Evolutionary conservation across 2,329 filamentous ascomycete genomes (phyloP).

Genomic region (Aureobasidium sp.): DNA sequence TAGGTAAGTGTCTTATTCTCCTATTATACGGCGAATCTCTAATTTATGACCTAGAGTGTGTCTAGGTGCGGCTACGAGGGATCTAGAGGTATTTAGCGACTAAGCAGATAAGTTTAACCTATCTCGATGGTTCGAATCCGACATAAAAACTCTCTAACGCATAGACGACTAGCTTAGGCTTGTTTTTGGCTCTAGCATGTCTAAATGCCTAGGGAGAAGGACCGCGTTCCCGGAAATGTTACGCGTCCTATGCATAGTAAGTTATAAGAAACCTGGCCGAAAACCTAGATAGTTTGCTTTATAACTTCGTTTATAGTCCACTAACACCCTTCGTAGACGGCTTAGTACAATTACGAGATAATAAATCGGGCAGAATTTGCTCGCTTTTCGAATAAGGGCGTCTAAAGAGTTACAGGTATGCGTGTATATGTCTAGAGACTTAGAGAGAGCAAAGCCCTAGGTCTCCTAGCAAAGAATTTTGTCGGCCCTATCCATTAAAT

Average conservation of each 20-base stretch:
- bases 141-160: neutral
- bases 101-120: neutral
- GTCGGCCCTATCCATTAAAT: neutral
- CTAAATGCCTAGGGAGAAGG: neutral
- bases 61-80: neutral
- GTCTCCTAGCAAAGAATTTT: neutral
- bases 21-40: neutral
- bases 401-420: neutral
- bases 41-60: neutral
- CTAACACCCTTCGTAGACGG: neutral
- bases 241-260: slow-evolving; percentile 19
- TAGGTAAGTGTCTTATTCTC: neutral
- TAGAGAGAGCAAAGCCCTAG: neutral
- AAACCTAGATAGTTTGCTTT: neutral
- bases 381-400: neutral
- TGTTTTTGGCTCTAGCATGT: neutral
- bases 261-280: neutral
- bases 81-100: neutral
- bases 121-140: neutral
- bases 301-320: neutral
- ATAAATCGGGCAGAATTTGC: neutral
- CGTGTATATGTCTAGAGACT: neutral
- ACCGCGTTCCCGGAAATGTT: neutral
- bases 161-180: neutral
- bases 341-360: neutral